phyloP scores from a whole-genome alignment of 345 rosid genomes.

The Iberis pinnata region DNA sequence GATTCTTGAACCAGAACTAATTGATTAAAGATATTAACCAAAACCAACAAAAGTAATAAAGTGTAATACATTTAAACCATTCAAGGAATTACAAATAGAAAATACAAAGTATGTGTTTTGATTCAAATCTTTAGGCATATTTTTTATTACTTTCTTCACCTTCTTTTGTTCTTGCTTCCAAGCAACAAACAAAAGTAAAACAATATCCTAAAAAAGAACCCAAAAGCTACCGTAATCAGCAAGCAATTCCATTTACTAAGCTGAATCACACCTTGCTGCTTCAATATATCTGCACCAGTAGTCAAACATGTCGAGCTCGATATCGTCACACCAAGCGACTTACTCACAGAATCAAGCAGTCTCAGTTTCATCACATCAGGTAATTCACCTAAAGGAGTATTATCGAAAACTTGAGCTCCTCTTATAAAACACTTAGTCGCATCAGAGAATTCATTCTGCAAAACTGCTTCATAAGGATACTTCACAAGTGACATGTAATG shows the following conservation, averaged over 20 bases:
- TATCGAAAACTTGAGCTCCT: slow-evolving; percentile 83
- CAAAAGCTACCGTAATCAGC: slow-evolving; percentile 76
- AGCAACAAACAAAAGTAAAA: slow-evolving; percentile 71
- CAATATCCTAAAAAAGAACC: slow-evolving; percentile 74
- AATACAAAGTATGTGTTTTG: slow-evolving; percentile 9
- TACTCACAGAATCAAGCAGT: slow-evolving; percentile 45
- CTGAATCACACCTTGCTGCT: slow-evolving; percentile 61
- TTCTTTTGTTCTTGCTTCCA: slow-evolving; percentile 92
- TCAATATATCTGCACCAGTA: slow-evolving; percentile 57
- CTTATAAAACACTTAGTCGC: slow-evolving; percentile 60
- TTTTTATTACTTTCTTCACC: slow-evolving; percentile 26
- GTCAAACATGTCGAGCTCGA: slow-evolving; percentile 77
- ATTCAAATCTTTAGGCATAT: neutral
- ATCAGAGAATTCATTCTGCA: slow-evolving; percentile 69
- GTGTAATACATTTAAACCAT: neutral
- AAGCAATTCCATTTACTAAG: slow-evolving; percentile 77
- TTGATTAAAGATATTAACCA: neutral
- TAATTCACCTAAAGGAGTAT: slow-evolving; percentile 57
- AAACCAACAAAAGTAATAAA: neutral
- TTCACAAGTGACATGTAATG: slow-evolving; percentile 87
- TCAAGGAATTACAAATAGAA: slow-evolving; percentile 14
- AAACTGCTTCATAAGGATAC: slow-evolving; percentile 81
- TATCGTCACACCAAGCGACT: slow-evolving; percentile 48
- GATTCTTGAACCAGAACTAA: no score
- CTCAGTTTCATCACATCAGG: slow-evolving; percentile 43